A percentile compares a stretch with the other conserved stretches of the same genome.
Conservation (phyloP, 2,329 filamentous ascomycete species). For the Xylariaceae sp. region DNA sequence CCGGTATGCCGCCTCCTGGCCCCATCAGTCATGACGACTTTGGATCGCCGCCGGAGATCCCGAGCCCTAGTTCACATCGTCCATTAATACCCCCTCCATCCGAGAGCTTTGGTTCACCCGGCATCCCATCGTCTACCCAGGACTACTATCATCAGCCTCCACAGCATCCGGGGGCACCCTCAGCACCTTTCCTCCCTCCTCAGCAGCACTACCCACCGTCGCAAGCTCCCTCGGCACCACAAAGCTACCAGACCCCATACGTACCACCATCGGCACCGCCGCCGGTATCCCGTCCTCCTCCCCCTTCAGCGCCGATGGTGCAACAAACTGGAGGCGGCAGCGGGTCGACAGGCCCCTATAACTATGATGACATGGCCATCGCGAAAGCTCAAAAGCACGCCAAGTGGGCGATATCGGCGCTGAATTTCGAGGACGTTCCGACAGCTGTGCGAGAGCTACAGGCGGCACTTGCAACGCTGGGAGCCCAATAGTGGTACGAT, state of each 20-base stretch:
- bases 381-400: slow-evolving; percentile 87
- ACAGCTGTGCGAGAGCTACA: slow-evolving; percentile 84
- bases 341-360: slow-evolving; percentile 37
- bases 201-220: slow-evolving; percentile 22
- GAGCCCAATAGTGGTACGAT: slow-evolving; percentile 46
- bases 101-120: slow-evolving; percentile 30
- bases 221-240: slow-evolving; percentile 25
- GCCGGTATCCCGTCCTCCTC: slow-evolving; percentile 14
- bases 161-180: slow-evolving; percentile 27
- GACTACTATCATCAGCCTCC: slow-evolving; percentile 34
- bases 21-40: slow-evolving; percentile 18
- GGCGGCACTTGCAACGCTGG: slow-evolving; percentile 65
- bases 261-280: slow-evolving; percentile 25
- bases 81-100: slow-evolving; percentile 29
- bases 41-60: slow-evolving; percentile 25
- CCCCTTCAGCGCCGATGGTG: slow-evolving; percentile 8
- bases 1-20: slow-evolving; percentile 29
- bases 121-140: slow-evolving; percentile 30
- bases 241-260: slow-evolving; percentile 22
- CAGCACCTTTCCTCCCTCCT: slow-evolving; percentile 23
- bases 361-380: slow-evolving; percentile 64
- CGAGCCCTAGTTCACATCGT: slow-evolving; percentile 24
- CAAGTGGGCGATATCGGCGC: slow-evolving; percentile 90
- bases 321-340: slow-evolving; percentile 27
- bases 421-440: slow-evolving; percentile 92